Percentiles rank a stretch among this genome's conserved stretches.
Evolutionary conservation across 345 rosid species (phyloP).

Genomic region (Brassica nigra): DNA sequence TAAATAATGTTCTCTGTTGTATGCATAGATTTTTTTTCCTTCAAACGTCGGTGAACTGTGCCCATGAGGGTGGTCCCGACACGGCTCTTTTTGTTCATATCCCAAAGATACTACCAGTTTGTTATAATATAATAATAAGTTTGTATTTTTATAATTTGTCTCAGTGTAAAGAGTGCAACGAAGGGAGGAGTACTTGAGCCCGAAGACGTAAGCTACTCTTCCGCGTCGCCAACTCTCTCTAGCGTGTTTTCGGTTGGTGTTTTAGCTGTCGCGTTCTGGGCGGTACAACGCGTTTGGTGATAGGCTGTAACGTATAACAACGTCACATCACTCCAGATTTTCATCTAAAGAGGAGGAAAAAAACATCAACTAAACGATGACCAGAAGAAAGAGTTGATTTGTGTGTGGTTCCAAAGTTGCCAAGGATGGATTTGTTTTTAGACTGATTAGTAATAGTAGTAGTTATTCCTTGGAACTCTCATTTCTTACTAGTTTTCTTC

Average conservation of each 20-base stretch:
- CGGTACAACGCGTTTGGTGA: background rate
- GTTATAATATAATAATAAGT: background rate
- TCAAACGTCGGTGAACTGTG: conserved; percentile 35
- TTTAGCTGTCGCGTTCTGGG: conserved; percentile 11
- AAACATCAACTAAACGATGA: background rate
- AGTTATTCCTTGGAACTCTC: background rate
- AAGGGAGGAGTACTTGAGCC: conserved; percentile 17
- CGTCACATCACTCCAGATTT: background rate
- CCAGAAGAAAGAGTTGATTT: background rate
- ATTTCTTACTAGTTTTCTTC: background rate
- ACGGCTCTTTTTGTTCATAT: conserved; percentile 36
- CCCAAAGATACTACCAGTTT: background rate
- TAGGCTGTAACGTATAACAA: background rate
- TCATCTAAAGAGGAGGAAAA: background rate
- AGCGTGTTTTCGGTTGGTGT: conserved; percentile 5
- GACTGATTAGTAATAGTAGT: background rate
- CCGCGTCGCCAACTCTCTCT: background rate
- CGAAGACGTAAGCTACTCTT: conserved; percentile 38
- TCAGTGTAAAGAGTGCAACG: conserved; percentile 38
- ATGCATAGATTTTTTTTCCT: background rate
- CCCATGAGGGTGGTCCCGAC: conserved; percentile 36
- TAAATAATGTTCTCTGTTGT: conserved; percentile 31
- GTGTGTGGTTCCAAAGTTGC: background rate
- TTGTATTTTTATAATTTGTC: background rate
- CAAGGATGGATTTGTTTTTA: background rate